A percentile compares a stretch with the other conserved stretches of the same genome.
Evolutionary conservation across 176 grass and related monocot genomes (phyloP).

Genomic region (Zea luxurians): DNA sequence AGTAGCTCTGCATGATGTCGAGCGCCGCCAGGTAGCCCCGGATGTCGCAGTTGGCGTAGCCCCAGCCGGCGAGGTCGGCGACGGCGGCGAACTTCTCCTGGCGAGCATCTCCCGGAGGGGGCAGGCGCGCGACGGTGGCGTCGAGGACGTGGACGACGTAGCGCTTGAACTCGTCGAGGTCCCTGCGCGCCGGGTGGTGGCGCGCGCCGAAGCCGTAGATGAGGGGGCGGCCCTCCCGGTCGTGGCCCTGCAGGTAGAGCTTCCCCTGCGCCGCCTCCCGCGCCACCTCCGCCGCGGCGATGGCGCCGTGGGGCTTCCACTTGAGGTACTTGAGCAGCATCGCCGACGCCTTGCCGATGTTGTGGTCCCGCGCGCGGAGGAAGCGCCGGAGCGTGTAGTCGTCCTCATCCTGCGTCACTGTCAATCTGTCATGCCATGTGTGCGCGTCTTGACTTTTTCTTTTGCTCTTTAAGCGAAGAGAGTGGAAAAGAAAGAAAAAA

Average conservation of each 20-base stretch:
- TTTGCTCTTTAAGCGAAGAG: too few relatives aligned
- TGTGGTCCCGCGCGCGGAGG: conserved; percentile 52
- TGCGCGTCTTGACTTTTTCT: too few relatives aligned
- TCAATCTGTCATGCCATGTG: too few relatives aligned
- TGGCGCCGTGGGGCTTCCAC: conserved; percentile 66
- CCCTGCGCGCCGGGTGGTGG: conserved; percentile 44
- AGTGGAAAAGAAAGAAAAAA: too few relatives aligned
- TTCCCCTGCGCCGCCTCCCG: conserved; percentile 60
- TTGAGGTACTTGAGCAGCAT: conserved; percentile 65
- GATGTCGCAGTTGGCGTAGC: conserved; percentile 75
- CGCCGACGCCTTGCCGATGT: conserved; percentile 53
- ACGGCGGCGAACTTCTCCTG: conserved; percentile 74
- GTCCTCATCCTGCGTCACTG: conserved; percentile 55
- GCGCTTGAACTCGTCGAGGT: conserved; percentile 67
- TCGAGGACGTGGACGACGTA: conserved; percentile 50
- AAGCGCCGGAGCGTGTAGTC: conserved; percentile 58
- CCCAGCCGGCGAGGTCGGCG: conserved; percentile 63
- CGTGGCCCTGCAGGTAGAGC: conserved; percentile 54
- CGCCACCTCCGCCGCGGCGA: conserved; percentile 47
- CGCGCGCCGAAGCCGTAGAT: conserved; percentile 42
- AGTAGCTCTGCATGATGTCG: conserved; percentile 81
- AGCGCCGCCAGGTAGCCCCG: conserved; percentile 55
- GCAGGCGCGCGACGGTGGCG: conserved; percentile 47
- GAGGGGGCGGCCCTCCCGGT: conserved; percentile 49
- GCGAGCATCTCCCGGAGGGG: background rate